A percentile compares a stretch with the other conserved stretches of the same genome.
Evolutionary conservation across 805 yeast genomes (phyloP).

Genomic region (Myxozyma monticola): DNA sequence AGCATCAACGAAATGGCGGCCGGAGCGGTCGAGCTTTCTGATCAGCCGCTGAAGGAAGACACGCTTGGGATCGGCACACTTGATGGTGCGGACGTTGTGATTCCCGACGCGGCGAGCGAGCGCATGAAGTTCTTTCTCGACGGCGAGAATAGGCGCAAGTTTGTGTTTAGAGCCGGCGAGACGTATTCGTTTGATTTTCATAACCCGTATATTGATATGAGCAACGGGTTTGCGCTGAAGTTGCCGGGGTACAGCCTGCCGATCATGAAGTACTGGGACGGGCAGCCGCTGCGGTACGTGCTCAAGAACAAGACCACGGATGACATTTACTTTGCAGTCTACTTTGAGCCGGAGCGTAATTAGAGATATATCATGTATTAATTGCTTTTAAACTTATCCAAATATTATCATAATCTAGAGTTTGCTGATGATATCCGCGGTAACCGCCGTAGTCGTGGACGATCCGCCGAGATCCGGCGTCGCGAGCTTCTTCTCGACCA

Average conservation of each 20-base stretch:
- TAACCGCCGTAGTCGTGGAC: constrained; percentile 81
- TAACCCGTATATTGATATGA: constrained; percentile 52
- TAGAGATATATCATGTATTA: neutral
- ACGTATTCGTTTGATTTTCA: constrained; percentile 54
- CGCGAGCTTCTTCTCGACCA: constrained; percentile 70
- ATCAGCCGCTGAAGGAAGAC: constrained; percentile 14
- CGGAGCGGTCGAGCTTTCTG: neutral
- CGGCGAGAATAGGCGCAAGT: constrained; percentile 42
- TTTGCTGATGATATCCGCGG: constrained; percentile 72
- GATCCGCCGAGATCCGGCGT: constrained; percentile 97
- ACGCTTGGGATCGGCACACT: neutral
- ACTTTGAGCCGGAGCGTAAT: constrained; percentile 32
- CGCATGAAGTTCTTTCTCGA: constrained; percentile 51
- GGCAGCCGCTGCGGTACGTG: constrained; percentile 42
- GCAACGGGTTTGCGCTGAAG: constrained; percentile 51
- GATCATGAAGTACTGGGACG: constrained; percentile 41
- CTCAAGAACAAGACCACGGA: constrained; percentile 35
- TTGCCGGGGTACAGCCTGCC: constrained; percentile 51
- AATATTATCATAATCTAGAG: constrained; percentile 36
- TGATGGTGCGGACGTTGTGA: neutral
- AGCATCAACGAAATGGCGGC: constrained; percentile 47
- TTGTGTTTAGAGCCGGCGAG: constrained; percentile 43
- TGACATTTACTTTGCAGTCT: constrained; percentile 34
- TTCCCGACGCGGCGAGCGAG: constrained; percentile 33
- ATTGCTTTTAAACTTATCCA: neutral